Base-by-base conservation (phyloP, 2,329 filamentous ascomycete species). In the Aspergillus cejpii region DNA sequence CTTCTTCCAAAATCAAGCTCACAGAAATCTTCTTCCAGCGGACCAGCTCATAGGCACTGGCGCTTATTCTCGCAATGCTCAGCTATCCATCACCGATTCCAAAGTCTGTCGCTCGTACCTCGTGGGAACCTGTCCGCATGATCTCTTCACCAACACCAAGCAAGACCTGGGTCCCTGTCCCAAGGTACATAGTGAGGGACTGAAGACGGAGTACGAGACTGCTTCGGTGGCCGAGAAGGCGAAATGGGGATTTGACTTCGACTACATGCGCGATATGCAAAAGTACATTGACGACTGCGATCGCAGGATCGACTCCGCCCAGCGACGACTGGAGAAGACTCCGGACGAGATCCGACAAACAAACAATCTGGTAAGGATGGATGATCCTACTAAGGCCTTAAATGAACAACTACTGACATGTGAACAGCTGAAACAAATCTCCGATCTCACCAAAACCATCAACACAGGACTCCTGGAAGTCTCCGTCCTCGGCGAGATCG, bases 61-160 rank as follows among this genome's bases (percentile, higher is more conserved):
- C 45, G 78, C 84, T 47, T 76, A 79, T 47, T 83, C 84, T 39
- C 86, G 84, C 72, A 81, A 83, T 56, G 79, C 86, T 29, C 86
- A 94, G 67, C 79, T 97, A 57, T 84, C 85, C 52, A 85, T 98
- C 59, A 92, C 83, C 48, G 92, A 97, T 68, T 78, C 86, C 43
- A 96, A 94, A 71, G 87, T 95, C 58, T 98, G 92, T 74, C 87
- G 88, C 44, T 96, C 90, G 14, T 97, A 91, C 68, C 79, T 98
- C 39, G 89, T 81, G 51, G 92, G 92, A 58, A 94, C 87, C 47
- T 98, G 92, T 67, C 92, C 92, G 1, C 91, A 97, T 75, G 92
- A 98, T 65, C 87, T 98, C 62, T 98, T 98, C 78, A 98, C 91
- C 54, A 98, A 98, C 72, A 98, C 92, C 37, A 97, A 96, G 74